Conservation (phyloP, 225 moss, liverwort and hornwort species). For the Asterella californica region DNA sequence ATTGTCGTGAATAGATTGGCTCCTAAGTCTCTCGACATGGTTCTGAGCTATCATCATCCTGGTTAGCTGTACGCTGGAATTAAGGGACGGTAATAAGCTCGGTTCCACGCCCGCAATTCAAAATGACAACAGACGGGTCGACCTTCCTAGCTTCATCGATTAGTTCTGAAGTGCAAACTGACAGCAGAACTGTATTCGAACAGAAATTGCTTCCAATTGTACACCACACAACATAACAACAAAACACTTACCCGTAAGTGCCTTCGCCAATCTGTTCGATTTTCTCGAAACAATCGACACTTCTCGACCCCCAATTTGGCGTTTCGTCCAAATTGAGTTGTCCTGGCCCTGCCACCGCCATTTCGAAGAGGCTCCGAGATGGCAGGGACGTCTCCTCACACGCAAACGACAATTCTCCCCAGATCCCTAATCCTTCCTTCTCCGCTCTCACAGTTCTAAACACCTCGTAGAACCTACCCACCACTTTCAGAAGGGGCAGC, state of each 20-base stretch:
- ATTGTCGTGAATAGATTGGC: background rate
- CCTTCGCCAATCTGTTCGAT: slow-evolving; percentile 48
- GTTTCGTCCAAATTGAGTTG: slow-evolving; percentile 39
- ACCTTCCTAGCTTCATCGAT: background rate
- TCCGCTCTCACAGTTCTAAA: background rate
- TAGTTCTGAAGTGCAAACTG: background rate
- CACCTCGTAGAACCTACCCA: background rate
- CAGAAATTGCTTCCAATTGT: background rate
- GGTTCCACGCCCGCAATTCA: background rate
- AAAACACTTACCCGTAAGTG: slow-evolving; percentile 35
- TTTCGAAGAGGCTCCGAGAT: background rate
- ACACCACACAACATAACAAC: background rate
- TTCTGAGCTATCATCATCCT: background rate
- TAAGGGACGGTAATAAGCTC: background rate
- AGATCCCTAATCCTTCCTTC: slow-evolving; percentile 5
- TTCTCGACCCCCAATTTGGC: slow-evolving; percentile 38
- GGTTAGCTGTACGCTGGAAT: background rate
- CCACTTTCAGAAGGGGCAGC: background rate
- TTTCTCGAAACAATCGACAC: slow-evolving; percentile 42
- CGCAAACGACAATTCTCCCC: background rate
- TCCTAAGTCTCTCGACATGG: background rate
- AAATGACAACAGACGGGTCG: background rate
- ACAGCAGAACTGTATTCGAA: background rate
- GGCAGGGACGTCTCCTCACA: background rate
- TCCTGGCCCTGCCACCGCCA: slow-evolving; percentile 28